Conservation (phyloP, 1,139 yeast species). For the Pichia sp. region DNA sequence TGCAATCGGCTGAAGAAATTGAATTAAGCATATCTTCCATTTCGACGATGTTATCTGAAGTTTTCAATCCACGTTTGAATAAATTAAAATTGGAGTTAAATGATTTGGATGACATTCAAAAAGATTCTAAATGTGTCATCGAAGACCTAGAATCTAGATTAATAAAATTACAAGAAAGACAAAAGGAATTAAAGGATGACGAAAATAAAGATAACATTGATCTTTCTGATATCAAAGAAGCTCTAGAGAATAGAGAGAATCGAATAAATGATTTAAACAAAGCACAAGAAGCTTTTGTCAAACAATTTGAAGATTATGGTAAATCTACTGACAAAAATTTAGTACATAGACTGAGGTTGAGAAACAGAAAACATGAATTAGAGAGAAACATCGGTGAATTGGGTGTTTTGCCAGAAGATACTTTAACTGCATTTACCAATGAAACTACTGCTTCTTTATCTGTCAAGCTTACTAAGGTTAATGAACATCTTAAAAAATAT, state of each 20-base stretch:
- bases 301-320: conserved; percentile 55
- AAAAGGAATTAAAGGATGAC: conserved; percentile 56
- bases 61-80: conserved; percentile 35
- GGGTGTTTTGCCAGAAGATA: conserved; percentile 85
- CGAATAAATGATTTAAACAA: conserved; percentile 47
- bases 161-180: conserved; percentile 51
- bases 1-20: conserved; percentile 40
- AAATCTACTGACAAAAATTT: conserved; percentile 61
- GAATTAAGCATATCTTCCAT: conserved; percentile 47
- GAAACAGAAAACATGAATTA: conserved; percentile 62
- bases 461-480: conserved; percentile 47
- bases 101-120: conserved; percentile 35
- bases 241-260: conserved; percentile 36
- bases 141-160: conserved; percentile 52
- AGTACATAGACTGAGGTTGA: conserved; percentile 56
- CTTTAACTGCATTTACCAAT: conserved; percentile 47
- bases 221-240: conserved; percentile 21
- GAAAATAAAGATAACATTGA: conserved; percentile 2
- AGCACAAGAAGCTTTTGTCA: conserved; percentile 48
- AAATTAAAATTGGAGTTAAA: conserved; percentile 17
- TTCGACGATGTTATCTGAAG: conserved; percentile 55
- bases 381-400: conserved; percentile 71
- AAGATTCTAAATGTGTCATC: conserved; percentile 41
- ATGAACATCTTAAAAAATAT: conserved; percentile 54
- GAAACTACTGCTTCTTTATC: conserved; percentile 47